Evolutionary conservation across 257 asterid genomes (phyloP), one percentile per base, ranked within the genome.

Genomic region (Asclepias syriaca): DNA sequence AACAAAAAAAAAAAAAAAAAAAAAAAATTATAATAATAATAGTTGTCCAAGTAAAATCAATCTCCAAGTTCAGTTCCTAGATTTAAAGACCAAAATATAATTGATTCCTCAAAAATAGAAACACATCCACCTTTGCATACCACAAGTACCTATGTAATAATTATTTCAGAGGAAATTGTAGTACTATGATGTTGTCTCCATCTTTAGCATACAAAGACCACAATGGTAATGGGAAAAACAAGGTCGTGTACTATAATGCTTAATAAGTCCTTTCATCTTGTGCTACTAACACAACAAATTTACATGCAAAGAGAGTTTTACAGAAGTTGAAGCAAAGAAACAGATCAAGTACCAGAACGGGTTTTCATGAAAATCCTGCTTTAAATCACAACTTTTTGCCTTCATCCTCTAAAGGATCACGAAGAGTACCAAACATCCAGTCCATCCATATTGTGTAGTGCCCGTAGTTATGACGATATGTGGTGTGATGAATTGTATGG

Each of bases 391-490:
- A 69, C 81, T 84, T 86, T 83, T 88, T 92, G 79, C 83, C 74
- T 53, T 89, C 92, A 40, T 85, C 96, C 70, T 86, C 87, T 43
- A 71, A 73, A 12, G 99, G 99, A 70, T 92, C 91, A 5, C 92
- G 95, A 39, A 95, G 99, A 29, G 99, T 95, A 75, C 96, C 94
- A 50, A 95, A 95, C 96, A 95, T 90, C 99, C 97, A 92, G 81
- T 95, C 98, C 97, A 95, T 95, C 97, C 96, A 90, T 77, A 95
- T 77, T 0, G 97, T 95, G 95, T 85, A 95, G 80, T 95, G 97
- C 37, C 98, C 98, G 54, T 90, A 95, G 59, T 95, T 95, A 61
- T 95, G 99, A 32, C 96, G 97, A 77, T 92, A 95, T 0, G 99
- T 95, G 58, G 99, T 92, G 88, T 95, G 99, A 81, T 92, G 99